These are phyloP conservation scores for Talaromyces sp. DNA, from an alignment of 2,329 filamentous ascomycete genomes.

Conservation along the genomic window DNA sequence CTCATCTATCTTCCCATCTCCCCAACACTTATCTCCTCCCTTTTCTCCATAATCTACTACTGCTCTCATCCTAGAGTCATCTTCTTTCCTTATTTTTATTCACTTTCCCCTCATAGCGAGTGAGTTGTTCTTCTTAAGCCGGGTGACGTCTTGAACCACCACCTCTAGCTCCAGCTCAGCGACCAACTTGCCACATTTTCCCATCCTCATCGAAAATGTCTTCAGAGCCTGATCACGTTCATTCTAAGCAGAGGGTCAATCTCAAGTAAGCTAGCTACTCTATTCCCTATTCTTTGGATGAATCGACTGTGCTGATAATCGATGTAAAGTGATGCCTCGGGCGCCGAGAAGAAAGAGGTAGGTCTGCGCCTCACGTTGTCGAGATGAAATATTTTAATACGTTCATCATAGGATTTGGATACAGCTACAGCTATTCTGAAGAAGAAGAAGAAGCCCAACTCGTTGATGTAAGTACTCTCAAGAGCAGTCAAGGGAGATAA, in stretches of 20 bases:
- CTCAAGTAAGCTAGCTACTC: slow-evolving; percentile 60
- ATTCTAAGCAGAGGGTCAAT: slow-evolving; percentile 80
- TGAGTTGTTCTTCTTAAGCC: slow-evolving; percentile 16
- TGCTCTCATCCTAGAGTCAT: slow-evolving; percentile 13
- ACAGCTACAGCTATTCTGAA: slow-evolving; percentile 94
- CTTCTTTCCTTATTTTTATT: slow-evolving; percentile 4
- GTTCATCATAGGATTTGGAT: slow-evolving; percentile 68
- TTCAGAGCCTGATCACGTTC: slow-evolving; percentile 58
- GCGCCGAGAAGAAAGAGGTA: slow-evolving; percentile 81
- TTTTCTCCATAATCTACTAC: slow-evolving; percentile 10
- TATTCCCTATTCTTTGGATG: slow-evolving; percentile 15
- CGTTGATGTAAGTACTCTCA: slow-evolving; percentile 70
- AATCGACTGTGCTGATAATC: slow-evolving; percentile 37
- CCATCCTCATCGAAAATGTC: slow-evolving; percentile 56
- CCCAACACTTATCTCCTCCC: slow-evolving; percentile 18
- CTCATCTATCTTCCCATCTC: slow-evolving; percentile 15
- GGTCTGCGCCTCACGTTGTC: slow-evolving; percentile 30
- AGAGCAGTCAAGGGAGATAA: not conserved
- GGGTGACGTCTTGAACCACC: slow-evolving; percentile 17
- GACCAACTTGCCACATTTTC: slow-evolving; percentile 9
- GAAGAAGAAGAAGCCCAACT: slow-evolving; percentile 99
- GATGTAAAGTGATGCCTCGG: slow-evolving; percentile 72
- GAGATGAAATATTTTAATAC: slow-evolving; percentile 24
- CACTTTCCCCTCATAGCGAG: not conserved
- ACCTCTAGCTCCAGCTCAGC: slow-evolving; percentile 13